A percentile compares a stretch with the other conserved stretches of the same genome.
phyloP scores from a whole-genome alignment of 2,329 filamentous ascomycete species.

The Fusarium cicatricum region DNA sequence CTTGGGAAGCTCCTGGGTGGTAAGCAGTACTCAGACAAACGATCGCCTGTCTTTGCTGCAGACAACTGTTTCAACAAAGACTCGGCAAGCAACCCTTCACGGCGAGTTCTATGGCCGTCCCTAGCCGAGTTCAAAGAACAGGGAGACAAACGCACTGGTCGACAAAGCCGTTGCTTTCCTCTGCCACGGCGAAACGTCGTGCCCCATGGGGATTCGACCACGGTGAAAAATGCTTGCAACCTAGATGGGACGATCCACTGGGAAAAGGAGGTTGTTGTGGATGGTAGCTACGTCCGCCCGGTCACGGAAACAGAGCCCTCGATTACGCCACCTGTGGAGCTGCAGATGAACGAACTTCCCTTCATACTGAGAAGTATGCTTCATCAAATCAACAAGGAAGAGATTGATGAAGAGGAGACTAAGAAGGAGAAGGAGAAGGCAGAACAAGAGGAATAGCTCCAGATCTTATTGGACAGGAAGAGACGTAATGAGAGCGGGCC shows the following conservation, averaged over 20 bases:
- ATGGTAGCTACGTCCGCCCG: constrained; percentile 35
- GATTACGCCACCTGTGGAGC: constrained; percentile 4
- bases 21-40: constrained; percentile 38
- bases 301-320: constrained; percentile 11
- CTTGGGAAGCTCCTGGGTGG: constrained; percentile 40
- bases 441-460: constrained; percentile 12
- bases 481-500: not conserved
- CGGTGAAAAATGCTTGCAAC: constrained; percentile 21
- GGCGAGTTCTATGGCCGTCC: constrained; percentile 46
- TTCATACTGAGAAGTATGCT: constrained; percentile 12
- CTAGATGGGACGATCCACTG: constrained; percentile 38
- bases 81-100: constrained; percentile 14
- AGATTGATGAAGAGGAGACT: not conserved
- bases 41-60: constrained; percentile 47
- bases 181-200: constrained; percentile 42
- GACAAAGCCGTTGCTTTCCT: constrained; percentile 44
- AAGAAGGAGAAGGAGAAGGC: not conserved
- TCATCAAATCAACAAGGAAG: constrained; percentile 11
- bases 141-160: constrained; percentile 42
- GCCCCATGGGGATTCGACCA: constrained; percentile 11
- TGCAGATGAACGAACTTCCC: constrained; percentile 16
- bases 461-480: not conserved
- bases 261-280: constrained; percentile 40
- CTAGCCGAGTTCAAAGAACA: constrained; percentile 49
- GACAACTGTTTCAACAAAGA: constrained; percentile 46